These are phyloP conservation scores for Amborella trichopoda DNA, from an alignment of 164 flowering plant species.

Conservation along the genomic window DNA sequence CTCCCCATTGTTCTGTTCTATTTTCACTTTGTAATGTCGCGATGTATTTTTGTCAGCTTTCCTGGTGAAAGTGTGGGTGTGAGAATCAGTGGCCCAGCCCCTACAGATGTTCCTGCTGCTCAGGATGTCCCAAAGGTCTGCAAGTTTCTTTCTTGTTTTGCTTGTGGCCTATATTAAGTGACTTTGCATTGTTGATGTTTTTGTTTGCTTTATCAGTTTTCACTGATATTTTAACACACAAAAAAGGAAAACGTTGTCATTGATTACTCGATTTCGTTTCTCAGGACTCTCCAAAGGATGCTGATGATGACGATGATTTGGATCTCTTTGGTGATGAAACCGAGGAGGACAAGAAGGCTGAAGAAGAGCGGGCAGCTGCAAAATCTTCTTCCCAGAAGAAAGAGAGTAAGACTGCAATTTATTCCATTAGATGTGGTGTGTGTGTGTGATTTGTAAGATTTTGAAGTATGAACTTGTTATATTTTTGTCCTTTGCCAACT, in stretches of 20 bases:
- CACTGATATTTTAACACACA: neutral
- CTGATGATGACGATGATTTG: slow-evolving; percentile 76
- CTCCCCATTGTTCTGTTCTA: no score
- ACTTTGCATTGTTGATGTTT: neutral
- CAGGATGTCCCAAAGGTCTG: slow-evolving; percentile 28
- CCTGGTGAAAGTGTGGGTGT: slow-evolving; percentile 92
- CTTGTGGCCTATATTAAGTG: neutral
- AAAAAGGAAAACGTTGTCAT: neutral
- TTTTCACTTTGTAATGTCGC: no score
- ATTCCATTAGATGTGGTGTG: neutral
- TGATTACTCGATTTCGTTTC: neutral
- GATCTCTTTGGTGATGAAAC: slow-evolving; percentile 94
- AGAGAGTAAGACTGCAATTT: slow-evolving; percentile 44
- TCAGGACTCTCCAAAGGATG: slow-evolving; percentile 35
- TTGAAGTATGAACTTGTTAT: neutral
- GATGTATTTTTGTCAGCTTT: slow-evolving; percentile 38
- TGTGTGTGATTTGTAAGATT: neutral
- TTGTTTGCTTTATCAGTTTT: neutral
- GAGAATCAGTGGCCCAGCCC: slow-evolving; percentile 29
- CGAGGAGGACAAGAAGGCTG: slow-evolving; percentile 90
- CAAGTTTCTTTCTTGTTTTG: neutral
- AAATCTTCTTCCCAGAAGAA: slow-evolving; percentile 78
- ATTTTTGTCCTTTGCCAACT: no score
- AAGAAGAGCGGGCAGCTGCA: slow-evolving; percentile 46
- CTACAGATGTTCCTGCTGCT: slow-evolving; percentile 38